Evolutionary conservation across 1,284 basidiomycete genomes (phyloP).

Genomic region (Cryptococcus hybrid): DNA sequence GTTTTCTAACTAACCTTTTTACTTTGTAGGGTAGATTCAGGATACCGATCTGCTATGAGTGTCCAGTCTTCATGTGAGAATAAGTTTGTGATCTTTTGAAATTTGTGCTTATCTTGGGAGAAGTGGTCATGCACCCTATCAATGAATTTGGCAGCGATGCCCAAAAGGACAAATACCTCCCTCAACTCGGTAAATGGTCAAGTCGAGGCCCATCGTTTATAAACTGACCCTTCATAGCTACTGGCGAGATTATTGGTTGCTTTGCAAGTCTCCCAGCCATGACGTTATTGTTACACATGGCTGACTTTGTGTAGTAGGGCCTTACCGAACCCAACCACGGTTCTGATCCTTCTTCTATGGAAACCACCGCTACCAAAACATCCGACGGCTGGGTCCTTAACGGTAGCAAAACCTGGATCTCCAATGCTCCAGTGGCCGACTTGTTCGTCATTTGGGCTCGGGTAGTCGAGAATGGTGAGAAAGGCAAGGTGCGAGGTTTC

Average conservation of each 20-base stretch:
- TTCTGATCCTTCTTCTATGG: slow-evolving; percentile 90
- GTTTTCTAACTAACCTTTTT: too few species aligned
- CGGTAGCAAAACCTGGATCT: slow-evolving; percentile 97
- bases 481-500: slow-evolving; percentile 85
- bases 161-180: slow-evolving; percentile 90
- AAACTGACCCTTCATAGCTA: slow-evolving; percentile 55
- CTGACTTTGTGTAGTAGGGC: slow-evolving; percentile 51
- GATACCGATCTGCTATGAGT: slow-evolving; percentile 92
- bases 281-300: not conserved
- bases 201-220: not conserved
- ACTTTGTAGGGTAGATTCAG: slow-evolving; percentile 71
- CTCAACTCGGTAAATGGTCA: slow-evolving; percentile 61
- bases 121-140: slow-evolving; percentile 95
- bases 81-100: not conserved
- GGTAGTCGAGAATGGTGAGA: slow-evolving; percentile 46
- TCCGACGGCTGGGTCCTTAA: slow-evolving; percentile 80
- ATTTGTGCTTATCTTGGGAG: not conserved
- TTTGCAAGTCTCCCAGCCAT: slow-evolving; percentile 64
- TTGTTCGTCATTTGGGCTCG: slow-evolving; percentile 87
- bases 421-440: slow-evolving; percentile 82
- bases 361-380: slow-evolving; percentile 82
- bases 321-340: slow-evolving; percentile 97
- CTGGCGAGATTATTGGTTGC: slow-evolving; percentile 85
- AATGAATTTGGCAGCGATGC: slow-evolving; percentile 84
- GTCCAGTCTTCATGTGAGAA: slow-evolving; percentile 74